These are phyloP conservation scores for Dryas alaskensis DNA, from an alignment of 306 rosid genomes.

Conservation along the genomic window DNA sequence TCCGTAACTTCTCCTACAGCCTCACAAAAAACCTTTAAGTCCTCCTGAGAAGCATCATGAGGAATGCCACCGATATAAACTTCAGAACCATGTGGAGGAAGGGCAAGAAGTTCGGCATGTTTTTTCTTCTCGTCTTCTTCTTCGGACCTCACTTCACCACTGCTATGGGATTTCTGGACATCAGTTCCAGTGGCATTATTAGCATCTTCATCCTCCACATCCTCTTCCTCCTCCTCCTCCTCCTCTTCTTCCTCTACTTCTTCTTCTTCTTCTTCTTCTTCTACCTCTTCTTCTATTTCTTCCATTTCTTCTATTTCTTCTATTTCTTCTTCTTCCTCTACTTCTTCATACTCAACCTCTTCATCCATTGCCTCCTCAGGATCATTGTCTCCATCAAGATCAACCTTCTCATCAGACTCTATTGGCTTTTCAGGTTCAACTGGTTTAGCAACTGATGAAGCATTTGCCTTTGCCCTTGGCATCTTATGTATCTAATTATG, in stretches of 20 bases:
- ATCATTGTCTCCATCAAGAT: conserved; percentile 64
- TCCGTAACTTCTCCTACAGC: conserved; percentile 74
- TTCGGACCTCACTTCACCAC: conserved; percentile 15
- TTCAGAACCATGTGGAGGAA: conserved; percentile 98
- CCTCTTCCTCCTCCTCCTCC: conserved; percentile 49
- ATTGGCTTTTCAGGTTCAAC: conserved; percentile 60
- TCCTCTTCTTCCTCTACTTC: conserved; percentile 58
- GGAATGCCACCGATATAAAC: conserved; percentile 93
- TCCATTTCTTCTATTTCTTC: conserved; percentile 76
- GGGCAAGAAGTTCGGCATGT: conserved; percentile 82
- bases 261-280: conserved; percentile 43
- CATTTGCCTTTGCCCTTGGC: conserved; percentile 69
- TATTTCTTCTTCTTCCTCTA: conserved; percentile 79
- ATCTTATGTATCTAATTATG: conserved; percentile 73
- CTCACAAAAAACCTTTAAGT: conserved; percentile 69
- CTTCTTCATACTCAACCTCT: conserved; percentile 86
- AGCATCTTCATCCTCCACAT: conserved; percentile 52
- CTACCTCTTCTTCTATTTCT: conserved; percentile 62
- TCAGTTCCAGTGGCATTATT: conserved; percentile 23
- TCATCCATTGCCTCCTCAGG: conserved; percentile 78
- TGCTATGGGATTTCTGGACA: conserved; percentile 28
- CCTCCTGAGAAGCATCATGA: conserved; percentile 58
- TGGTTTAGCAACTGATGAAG: conserved; percentile 58
- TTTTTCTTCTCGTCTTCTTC: conserved; percentile 66
- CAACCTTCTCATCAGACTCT: conserved; percentile 75